phyloP scores from a whole-genome alignment of 768 basidiomycete genomes.

The Russula olivacea region DNA sequence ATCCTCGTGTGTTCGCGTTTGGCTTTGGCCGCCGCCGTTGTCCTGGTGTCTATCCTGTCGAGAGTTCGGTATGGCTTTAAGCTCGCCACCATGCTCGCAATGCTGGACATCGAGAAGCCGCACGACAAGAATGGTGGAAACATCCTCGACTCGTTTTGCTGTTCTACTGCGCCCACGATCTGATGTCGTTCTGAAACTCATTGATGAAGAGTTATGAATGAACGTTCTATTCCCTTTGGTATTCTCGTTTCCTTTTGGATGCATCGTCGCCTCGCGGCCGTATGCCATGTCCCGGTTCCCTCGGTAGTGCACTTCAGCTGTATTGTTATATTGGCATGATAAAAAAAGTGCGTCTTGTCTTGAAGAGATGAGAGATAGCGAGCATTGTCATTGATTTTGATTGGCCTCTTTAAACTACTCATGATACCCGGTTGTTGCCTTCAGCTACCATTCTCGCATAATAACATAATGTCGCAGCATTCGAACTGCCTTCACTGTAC shows the following conservation, averaged over 20 bases:
- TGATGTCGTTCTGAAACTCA: conserved; percentile 14
- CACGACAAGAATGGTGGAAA: conserved; percentile 43
- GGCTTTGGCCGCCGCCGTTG: conserved; percentile 49
- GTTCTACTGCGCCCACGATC: conserved; percentile 20
- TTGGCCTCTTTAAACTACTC: neutral
- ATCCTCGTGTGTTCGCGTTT: conserved; percentile 43
- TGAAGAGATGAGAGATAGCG: neutral
- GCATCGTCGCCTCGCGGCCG: neutral
- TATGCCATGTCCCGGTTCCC: neutral
- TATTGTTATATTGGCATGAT: too few species aligned
- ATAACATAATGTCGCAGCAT: neutral
- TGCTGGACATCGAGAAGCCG: conserved; percentile 49
- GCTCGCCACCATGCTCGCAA: conserved; percentile 51
- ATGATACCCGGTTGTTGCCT: neutral
- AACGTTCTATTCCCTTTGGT: neutral
- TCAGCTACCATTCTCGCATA: neutral
- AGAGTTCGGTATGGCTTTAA: conserved; percentile 58
- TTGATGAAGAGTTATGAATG: conserved; percentile 14
- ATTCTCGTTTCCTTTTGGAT: neutral
- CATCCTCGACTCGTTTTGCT: conserved; percentile 13
- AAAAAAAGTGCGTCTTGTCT: neutral
- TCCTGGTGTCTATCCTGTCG: conserved; percentile 58
- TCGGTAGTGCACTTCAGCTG: neutral
- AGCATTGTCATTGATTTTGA: neutral
- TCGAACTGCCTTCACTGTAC: too few species aligned